Evolutionary conservation across 192 early-diverging fungal genomes (phyloP), one percentile per base, ranked within the genome.

Genomic region (Coemansia sp.): DNA sequence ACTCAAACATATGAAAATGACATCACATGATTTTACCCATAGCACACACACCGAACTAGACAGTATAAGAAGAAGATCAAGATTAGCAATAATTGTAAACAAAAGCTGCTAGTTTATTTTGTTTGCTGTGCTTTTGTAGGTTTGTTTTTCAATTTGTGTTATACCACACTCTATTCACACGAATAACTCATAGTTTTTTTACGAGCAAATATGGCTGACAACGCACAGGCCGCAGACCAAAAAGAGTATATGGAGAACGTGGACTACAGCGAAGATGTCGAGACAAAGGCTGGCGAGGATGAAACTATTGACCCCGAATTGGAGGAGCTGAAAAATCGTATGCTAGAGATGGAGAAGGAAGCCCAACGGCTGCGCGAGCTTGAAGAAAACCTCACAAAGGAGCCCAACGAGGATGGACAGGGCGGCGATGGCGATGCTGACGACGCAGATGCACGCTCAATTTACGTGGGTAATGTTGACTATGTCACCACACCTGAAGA

Each of bases 401-500:
- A 66, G 35, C 21, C 64, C 17, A 55, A 52, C 39, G 66, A 67
- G 14, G 60, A 54, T 43, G 60, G 45, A 10, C 25, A 64, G 23
- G 63, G 60, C 4, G 65, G 59, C 4, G 69, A 67, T 11, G 53
- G 53, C 9, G 41, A 45, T n/a, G 12, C 41, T 12, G 73, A 75
- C 35, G 82, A 84, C 39, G 87, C 90, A 19, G 96, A 99, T 49
- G 63, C 74, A 14, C 82, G 96, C 67, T 98, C 95, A 25, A 89
- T 96, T 53, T 97, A 96, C 71, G 92, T 98, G 23, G 94, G 95
- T 35, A 97, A 94, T 82, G 95, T 98, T 24, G 97, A 99, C 75
- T 99, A 97, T 82, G 83, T 79, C 43, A 83, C 93, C 23, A 94
- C 94, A 56, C 95, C 97, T 15, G 95, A 97, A 66, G 93, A 97